These are phyloP conservation scores for Aspergillus eucalypticola DNA, from an alignment of 2,329 filamentous ascomycete species.

Conservation along the genomic window DNA sequence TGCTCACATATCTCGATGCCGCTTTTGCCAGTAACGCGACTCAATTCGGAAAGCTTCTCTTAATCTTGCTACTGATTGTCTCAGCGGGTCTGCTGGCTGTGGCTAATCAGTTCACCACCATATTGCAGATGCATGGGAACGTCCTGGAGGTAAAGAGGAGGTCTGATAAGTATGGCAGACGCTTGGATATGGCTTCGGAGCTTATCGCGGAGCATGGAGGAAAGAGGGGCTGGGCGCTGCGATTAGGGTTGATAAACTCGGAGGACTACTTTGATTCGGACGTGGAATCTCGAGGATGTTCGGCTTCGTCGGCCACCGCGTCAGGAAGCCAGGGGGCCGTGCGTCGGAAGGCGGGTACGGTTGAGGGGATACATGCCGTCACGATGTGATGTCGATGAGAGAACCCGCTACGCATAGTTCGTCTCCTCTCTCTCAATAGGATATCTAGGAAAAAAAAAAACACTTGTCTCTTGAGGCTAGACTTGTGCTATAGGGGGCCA, in stretches of 20 bases:
- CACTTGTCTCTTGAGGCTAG: too few relatives aligned
- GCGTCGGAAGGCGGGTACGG: too few relatives aligned
- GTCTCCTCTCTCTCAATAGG: too few relatives aligned
- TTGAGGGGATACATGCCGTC: too few relatives aligned
- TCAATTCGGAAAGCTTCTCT: neutral
- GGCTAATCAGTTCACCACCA: neutral
- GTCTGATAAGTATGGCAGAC: neutral
- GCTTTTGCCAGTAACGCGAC: neutral
- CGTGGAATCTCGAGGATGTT: too few relatives aligned
- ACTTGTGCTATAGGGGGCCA: too few relatives aligned
- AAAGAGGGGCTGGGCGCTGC: neutral
- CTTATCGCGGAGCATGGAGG: constrained; percentile 1
- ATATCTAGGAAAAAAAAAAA: too few relatives aligned
- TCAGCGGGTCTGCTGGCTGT: neutral
- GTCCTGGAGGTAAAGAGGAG: neutral
- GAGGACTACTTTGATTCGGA: neutral
- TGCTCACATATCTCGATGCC: neutral
- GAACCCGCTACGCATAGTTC: too few relatives aligned
- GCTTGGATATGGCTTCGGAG: neutral
- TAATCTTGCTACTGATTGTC: neutral
- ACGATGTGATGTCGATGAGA: too few relatives aligned
- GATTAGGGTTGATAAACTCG: neutral
- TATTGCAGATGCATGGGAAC: constrained; percentile 6
- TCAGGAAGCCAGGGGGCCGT: too few relatives aligned
- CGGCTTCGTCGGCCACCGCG: too few relatives aligned